Evolutionary conservation across 73 alveolate genomes (phyloP).

Genomic region (Tetrahymena thermophila): DNA sequence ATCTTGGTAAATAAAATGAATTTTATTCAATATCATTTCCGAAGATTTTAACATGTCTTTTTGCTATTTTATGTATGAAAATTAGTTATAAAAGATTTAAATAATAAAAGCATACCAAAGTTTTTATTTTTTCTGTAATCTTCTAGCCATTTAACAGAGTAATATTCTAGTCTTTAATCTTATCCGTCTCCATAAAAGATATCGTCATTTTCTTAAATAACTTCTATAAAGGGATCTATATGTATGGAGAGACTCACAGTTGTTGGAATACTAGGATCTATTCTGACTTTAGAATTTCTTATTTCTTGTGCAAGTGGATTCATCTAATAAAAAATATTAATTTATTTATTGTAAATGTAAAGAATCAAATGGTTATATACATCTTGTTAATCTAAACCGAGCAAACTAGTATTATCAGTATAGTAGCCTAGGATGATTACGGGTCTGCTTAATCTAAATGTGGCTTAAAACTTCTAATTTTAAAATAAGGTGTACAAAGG

Average conservation of each 20-base stretch:
- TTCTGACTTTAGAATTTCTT: constrained; percentile 21
- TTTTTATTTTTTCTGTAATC: background rate
- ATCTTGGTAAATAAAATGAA: constrained; percentile 89
- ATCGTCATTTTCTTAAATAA: constrained; percentile 79
- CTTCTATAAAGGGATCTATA: constrained; percentile 84
- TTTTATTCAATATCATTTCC: constrained; percentile 91
- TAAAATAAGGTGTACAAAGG: constrained; percentile 31
- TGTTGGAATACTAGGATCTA: constrained; percentile 64
- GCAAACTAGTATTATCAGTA: constrained; percentile 39
- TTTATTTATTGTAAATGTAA: background rate
- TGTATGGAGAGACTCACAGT: constrained; percentile 68
- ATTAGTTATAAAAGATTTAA: too few species aligned
- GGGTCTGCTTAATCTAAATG: constrained; percentile 92
- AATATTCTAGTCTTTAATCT: background rate
- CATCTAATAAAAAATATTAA: background rate
- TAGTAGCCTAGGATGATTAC: constrained; percentile 66
- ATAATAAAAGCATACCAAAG: constrained; percentile 30
- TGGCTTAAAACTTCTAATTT: constrained; percentile 74
- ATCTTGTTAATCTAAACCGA: constrained; percentile 3
- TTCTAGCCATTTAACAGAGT: background rate
- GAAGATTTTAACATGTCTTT: constrained; percentile 75
- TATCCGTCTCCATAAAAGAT: background rate
- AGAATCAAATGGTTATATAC: background rate
- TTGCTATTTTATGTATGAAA: constrained; percentile 53
- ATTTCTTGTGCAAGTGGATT: constrained; percentile 16